Percentiles rank a stretch among this genome's conserved stretches.
Evolutionary conservation across 371 early-diverging fungal species (phyloP).

Genomic region (Nematocida parisii): DNA sequence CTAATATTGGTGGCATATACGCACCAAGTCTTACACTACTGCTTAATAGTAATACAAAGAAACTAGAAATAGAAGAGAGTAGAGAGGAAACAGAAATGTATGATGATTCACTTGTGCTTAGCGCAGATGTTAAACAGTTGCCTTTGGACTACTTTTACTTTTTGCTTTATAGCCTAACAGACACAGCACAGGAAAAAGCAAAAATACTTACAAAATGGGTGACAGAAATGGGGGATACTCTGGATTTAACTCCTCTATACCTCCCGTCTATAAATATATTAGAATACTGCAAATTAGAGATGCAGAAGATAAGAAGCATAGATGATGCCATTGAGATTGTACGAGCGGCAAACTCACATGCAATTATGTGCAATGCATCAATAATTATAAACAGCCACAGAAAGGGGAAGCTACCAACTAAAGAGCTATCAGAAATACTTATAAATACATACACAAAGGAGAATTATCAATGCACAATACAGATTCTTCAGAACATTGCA

Average conservation of each 20-base stretch:
- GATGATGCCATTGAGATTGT: not conserved
- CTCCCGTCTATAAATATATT: conserved; percentile 1
- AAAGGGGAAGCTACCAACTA: conserved; percentile 12
- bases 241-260: conserved; percentile 18
- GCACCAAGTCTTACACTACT: conserved; percentile 32
- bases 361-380: not conserved
- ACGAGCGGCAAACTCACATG: conserved; percentile 7
- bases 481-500: conserved; percentile 15
- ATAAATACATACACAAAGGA: conserved; percentile 28
- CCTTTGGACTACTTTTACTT: conserved; percentile 42
- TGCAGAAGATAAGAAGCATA: conserved; percentile 2
- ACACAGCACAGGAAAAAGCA: not conserved
- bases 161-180: conserved; percentile 10
- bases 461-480: conserved; percentile 15
- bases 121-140: not conserved
- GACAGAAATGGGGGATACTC: no score
- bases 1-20: conserved; percentile 26
- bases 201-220: conserved; percentile 35
- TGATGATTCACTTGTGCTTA: not conserved
- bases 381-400: conserved; percentile 8
- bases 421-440: conserved; percentile 32
- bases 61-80: not conserved
- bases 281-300: conserved; percentile 20
- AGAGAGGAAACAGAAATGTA: not conserved
- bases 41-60: not conserved